Evolutionary conservation across 371 early-diverging fungal genomes (phyloP).

Genomic region (Chytridium lagenaria): DNA sequence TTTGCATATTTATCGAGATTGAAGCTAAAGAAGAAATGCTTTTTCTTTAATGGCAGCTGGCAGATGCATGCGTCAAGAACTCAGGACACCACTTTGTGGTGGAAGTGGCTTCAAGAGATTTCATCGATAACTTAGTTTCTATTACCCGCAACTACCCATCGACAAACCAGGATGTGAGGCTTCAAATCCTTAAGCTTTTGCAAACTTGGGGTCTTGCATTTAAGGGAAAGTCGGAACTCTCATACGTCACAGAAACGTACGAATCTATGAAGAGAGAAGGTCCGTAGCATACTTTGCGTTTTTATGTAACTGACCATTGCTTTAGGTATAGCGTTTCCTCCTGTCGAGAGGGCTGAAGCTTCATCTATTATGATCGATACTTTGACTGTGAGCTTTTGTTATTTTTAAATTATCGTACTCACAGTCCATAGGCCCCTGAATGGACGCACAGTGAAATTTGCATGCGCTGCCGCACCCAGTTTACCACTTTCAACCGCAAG

Average conservation of each 20-base stretch:
- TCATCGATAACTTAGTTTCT: slow-evolving; percentile 79
- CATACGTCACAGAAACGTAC: slow-evolving; percentile 78
- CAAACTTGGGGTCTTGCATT: slow-evolving; percentile 91
- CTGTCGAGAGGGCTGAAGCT: slow-evolving; percentile 58
- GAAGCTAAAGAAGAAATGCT: background rate
- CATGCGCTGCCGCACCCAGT: slow-evolving; percentile 86
- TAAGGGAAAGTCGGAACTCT: slow-evolving; percentile 72
- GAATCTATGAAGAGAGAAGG: slow-evolving; percentile 77
- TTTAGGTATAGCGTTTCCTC: slow-evolving; percentile 65
- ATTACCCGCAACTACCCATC: slow-evolving; percentile 65
- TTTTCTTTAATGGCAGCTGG: slow-evolving; percentile 59
- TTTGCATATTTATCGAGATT: too few species aligned
- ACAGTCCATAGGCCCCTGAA: slow-evolving; percentile 77
- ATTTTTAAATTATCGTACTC: too few species aligned
- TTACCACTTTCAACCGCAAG: slow-evolving; percentile 93
- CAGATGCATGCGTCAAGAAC: slow-evolving; percentile 94
- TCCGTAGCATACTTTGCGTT: slow-evolving; percentile 13
- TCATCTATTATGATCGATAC: slow-evolving; percentile 70
- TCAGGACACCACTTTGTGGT: slow-evolving; percentile 83
- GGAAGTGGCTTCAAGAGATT: slow-evolving; percentile 87
- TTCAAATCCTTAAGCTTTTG: slow-evolving; percentile 73
- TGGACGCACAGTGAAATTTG: slow-evolving; percentile 95
- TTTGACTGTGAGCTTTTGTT: slow-evolving; percentile 57
- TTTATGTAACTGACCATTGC: slow-evolving; percentile 2
- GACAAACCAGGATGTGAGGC: slow-evolving; percentile 74